Percentiles rank a stretch among this genome's conserved stretches.
phyloP scores from a whole-genome alignment of 208 protist genomes.

The Blastocrithidia nonstop region DNA sequence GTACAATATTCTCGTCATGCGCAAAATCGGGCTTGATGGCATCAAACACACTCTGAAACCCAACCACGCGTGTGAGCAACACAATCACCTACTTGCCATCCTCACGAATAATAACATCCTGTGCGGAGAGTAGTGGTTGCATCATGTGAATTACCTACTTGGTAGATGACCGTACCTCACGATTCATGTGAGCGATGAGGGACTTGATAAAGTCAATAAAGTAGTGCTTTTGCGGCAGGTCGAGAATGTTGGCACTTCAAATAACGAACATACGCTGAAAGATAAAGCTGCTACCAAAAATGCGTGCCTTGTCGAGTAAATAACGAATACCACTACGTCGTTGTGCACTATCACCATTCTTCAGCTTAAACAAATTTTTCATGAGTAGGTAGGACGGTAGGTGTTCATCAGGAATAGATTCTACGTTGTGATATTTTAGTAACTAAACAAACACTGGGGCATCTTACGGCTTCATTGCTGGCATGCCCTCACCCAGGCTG shows the following conservation, averaged over 20 bases:
- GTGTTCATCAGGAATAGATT: conserved; percentile 80
- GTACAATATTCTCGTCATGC: conserved; percentile 94
- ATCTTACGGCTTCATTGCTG: conserved; percentile 94
- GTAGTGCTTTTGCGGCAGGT: conserved; percentile 97
- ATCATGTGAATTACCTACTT: conserved; percentile 99
- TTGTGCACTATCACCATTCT: conserved; percentile 97
- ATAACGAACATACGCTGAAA: conserved; percentile 98
- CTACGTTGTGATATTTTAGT: conserved; percentile 80
- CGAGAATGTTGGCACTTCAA: conserved; percentile 92
- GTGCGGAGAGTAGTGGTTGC: conserved; percentile 96
- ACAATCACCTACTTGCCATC: conserved; percentile 98
- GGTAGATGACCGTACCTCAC: conserved; percentile 92
- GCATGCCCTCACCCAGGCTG: conserved; percentile 82
- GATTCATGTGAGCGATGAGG: conserved; percentile 96
- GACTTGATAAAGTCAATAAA: conserved; percentile 98
- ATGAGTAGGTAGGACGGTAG: conserved; percentile 93
- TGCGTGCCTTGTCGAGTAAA: conserved; percentile 94
- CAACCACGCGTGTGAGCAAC: conserved; percentile 97
- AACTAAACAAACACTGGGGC: conserved; percentile 92
- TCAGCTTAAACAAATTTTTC: conserved; percentile 97
- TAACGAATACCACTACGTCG: conserved; percentile 92
- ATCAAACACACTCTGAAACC: conserved; percentile 94
- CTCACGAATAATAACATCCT: conserved; percentile 95
- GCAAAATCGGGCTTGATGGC: conserved; percentile 98
- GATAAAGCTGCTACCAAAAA: conserved; percentile 95